These are phyloP conservation scores for Trichosporon sp. DNA, from an alignment of 1,284 basidiomycete species.

Conservation along the genomic window DNA sequence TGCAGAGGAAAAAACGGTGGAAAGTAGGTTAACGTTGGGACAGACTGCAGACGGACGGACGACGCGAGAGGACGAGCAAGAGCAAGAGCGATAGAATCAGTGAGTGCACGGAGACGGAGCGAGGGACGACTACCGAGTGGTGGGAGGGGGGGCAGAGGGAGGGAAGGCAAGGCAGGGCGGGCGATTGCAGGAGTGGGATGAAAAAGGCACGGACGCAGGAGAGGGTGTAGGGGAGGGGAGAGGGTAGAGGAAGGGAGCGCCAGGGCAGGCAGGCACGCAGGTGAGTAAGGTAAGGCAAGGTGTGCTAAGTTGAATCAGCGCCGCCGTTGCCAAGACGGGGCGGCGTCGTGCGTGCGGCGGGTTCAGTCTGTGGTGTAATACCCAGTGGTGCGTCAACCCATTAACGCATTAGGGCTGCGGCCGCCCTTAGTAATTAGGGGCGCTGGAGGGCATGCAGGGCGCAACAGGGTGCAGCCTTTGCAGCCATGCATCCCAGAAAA, in stretches of 20 bases:
- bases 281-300: too few species aligned
- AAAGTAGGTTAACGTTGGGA: slow-evolving; percentile 3
- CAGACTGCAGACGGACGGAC: not conserved
- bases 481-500: too few species aligned
- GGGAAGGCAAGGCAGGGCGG: not conserved
- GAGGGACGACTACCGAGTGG: not conserved
- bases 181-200: not conserved
- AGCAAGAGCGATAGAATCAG: not conserved
- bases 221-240: too few species aligned
- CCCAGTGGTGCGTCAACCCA: not conserved
- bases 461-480: too few species aligned
- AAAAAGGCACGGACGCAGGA: not conserved
- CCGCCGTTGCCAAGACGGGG: not conserved
- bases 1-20: not conserved
- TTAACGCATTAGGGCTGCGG: too few species aligned
- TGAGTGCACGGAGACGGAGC: not conserved
- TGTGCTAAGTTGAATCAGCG: not conserved
- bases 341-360: too few species aligned
- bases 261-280: too few species aligned
- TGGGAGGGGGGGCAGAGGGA: not conserved
- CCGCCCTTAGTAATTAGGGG: too few species aligned
- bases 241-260: too few species aligned
- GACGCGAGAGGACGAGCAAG: not conserved
- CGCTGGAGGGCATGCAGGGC: not conserved
- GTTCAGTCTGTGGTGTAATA: too few species aligned